Percentiles rank a stretch among this genome's conserved stretches.
Conservation (phyloP, 805 yeast genomes). For the Grigorovia jiainica region DNA sequence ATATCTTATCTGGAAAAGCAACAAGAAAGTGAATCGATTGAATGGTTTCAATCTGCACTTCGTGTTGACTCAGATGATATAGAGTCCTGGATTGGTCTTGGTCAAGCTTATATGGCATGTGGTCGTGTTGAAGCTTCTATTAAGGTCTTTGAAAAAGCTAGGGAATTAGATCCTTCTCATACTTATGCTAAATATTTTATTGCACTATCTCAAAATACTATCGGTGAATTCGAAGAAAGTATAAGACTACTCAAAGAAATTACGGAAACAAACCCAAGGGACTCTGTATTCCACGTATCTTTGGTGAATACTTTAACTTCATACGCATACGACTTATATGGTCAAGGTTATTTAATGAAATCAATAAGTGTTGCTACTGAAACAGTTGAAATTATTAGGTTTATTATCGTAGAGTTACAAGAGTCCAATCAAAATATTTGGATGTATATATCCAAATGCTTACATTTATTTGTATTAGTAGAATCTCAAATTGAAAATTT, state of each 20-base stretch:
- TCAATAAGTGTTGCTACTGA: constrained; percentile 41
- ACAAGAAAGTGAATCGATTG: constrained; percentile 71
- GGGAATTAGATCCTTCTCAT: constrained; percentile 41
- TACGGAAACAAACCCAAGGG: constrained; percentile 35
- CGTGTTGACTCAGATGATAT: constrained; percentile 57
- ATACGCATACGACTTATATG: constrained; percentile 42
- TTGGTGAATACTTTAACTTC: constrained; percentile 49
- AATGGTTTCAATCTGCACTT: constrained; percentile 79
- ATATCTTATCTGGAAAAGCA: constrained; percentile 62
- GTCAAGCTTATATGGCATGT: constrained; percentile 83
- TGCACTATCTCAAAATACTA: constrained; percentile 52
- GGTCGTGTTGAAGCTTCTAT: constrained; percentile 83
- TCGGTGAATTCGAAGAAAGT: constrained; percentile 60
- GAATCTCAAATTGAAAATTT: constrained; percentile 43
- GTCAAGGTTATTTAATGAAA: constrained; percentile 58
- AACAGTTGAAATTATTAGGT: constrained; percentile 33
- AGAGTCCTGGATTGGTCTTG: constrained; percentile 90
- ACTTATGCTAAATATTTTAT: constrained; percentile 60
- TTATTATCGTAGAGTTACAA: constrained; percentile 10
- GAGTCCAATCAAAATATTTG: constrained; percentile 46
- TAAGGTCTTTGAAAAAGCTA: constrained; percentile 67
- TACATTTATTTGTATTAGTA: constrained; percentile 43
- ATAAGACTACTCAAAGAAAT: constrained; percentile 38
- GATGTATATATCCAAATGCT: constrained; percentile 52
- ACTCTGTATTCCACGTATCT: constrained; percentile 41